phyloP scores from a whole-genome alignment of 495 filamentous ascomycete species.

The Hypoxylon cercidicola region DNA sequence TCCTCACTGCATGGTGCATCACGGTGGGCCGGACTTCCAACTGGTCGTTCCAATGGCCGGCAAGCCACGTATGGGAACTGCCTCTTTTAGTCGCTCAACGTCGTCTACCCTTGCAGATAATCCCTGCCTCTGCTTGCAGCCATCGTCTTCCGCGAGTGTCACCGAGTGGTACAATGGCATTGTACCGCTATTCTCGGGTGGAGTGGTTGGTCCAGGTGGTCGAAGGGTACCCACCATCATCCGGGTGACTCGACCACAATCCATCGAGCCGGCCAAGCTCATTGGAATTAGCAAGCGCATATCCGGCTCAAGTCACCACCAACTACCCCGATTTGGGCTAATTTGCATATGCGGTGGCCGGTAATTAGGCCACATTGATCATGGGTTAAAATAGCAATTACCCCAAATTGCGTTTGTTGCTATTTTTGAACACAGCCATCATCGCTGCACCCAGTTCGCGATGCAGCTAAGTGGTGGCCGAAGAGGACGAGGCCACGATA shows the following conservation, averaged over 20 bases:
- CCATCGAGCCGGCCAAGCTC: constrained; percentile 54
- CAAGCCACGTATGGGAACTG: constrained; percentile 43
- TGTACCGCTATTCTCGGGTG: constrained; percentile 37
- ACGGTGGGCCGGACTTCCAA: constrained; percentile 42
- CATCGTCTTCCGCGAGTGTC: constrained; percentile 46
- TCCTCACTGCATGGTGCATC: constrained; percentile 26
- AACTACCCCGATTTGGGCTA: constrained; percentile 44
- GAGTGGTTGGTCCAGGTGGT: constrained; percentile 50
- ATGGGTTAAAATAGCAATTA: constrained; percentile 51
- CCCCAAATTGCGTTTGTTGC: constrained; percentile 48
- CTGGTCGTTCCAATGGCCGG: constrained; percentile 31
- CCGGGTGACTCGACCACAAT: constrained; percentile 41
- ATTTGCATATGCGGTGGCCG: constrained; percentile 48
- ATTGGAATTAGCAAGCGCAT: constrained; percentile 60
- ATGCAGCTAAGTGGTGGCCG: constrained; percentile 44
- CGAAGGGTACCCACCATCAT: constrained; percentile 45
- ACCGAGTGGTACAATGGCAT: constrained; percentile 49
- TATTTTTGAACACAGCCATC: constrained; percentile 50
- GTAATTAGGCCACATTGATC: constrained; percentile 47
- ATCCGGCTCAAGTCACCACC: constrained; percentile 44
- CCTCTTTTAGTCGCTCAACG: constrained; percentile 45
- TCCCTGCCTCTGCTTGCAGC: constrained; percentile 46
- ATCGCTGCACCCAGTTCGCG: constrained; percentile 38
- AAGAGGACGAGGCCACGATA: constrained; percentile 53
- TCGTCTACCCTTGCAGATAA: constrained; percentile 40